A percentile compares a stretch with the other conserved stretches of the same genome.
These are phyloP conservation scores for Coemansia sp. DNA, from an alignment of 192 early-diverging fungal genomes.

Conservation along the genomic window DNA sequence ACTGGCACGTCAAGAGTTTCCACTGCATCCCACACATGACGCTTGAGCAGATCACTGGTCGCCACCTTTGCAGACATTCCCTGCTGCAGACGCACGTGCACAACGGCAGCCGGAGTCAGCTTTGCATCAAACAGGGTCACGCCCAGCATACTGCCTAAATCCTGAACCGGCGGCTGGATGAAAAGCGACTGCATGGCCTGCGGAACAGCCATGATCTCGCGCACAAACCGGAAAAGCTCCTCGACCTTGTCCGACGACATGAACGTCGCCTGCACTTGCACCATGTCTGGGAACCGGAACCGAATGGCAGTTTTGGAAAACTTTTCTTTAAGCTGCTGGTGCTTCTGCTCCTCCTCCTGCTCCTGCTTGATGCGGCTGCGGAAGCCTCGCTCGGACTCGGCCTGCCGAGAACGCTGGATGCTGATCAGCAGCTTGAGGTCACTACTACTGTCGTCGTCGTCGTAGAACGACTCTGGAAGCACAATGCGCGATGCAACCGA, in stretches of 20 bases:
- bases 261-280: slow-evolving; percentile 75
- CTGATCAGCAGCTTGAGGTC: slow-evolving; percentile 71
- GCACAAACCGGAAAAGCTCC: slow-evolving; percentile 30
- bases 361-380: slow-evolving; percentile 80
- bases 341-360: slow-evolving; percentile 57
- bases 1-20: slow-evolving; percentile 10
- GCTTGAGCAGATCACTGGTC: slow-evolving; percentile 11
- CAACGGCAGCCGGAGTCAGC: slow-evolving; percentile 40
- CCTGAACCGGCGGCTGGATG: slow-evolving; percentile 32
- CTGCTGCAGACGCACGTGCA: slow-evolving; percentile 31
- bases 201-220: slow-evolving; percentile 10
- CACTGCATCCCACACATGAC: slow-evolving; percentile 13
- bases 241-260: slow-evolving; percentile 56
- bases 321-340: slow-evolving; percentile 17
- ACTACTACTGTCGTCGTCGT: slow-evolving; percentile 64
- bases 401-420: slow-evolving; percentile 54
- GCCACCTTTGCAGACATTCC: slow-evolving; percentile 4
- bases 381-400: slow-evolving; percentile 65
- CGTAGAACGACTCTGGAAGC: slow-evolving; percentile 87
- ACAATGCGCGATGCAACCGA: slow-evolving; percentile 54
- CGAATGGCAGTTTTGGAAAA: slow-evolving; percentile 62
- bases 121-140: slow-evolving; percentile 28
- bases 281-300: slow-evolving; percentile 79
- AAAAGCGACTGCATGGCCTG: slow-evolving; percentile 16
- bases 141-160: slow-evolving; percentile 2